Percentiles rank a stretch among this genome's conserved stretches.
phyloP scores from a whole-genome alignment of 169 alveolate species.

The Babesia sp. region DNA sequence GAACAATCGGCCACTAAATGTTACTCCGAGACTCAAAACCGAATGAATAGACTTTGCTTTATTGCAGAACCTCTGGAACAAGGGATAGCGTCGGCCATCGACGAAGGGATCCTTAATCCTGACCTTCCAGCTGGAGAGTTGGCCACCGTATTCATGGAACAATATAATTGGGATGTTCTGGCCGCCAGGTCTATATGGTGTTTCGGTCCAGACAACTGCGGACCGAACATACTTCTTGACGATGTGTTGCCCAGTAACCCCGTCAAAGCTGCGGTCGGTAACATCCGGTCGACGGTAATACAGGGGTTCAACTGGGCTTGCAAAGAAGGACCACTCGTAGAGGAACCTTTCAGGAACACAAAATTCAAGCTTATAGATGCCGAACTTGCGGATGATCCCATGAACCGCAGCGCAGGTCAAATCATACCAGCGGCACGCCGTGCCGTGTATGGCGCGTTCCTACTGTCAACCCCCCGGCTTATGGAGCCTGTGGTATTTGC shows the following conservation, averaged over 20 bases:
- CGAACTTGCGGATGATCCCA: slow-evolving; percentile 86
- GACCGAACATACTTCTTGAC: slow-evolving; percentile 93
- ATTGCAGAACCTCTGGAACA: slow-evolving; percentile 94
- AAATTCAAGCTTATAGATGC: slow-evolving; percentile 89
- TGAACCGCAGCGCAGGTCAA: slow-evolving; percentile 96
- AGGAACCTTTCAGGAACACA: slow-evolving; percentile 91
- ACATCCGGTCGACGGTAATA: slow-evolving; percentile 83
- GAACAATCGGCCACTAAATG: slow-evolving; percentile 95
- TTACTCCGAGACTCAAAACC: slow-evolving; percentile 94
- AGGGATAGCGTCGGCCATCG: slow-evolving; percentile 87
- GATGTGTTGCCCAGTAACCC: slow-evolving; percentile 94
- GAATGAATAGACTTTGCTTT: slow-evolving; percentile 89
- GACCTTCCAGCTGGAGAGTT: slow-evolving; percentile 26
- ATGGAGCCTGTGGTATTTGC: slow-evolving; percentile 96
- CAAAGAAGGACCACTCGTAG: slow-evolving; percentile 99
- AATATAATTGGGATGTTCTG: slow-evolving; percentile 94
- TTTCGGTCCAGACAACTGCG: slow-evolving; percentile 93
- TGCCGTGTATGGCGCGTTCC: slow-evolving; percentile 96
- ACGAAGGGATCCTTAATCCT: slow-evolving; percentile 80
- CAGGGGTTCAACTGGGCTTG: slow-evolving; percentile 99
- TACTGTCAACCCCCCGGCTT: slow-evolving; percentile 96
- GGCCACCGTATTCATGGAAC: slow-evolving; percentile 76
- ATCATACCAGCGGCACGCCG: slow-evolving; percentile 96
- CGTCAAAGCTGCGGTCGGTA: slow-evolving; percentile 76
- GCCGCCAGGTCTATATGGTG: slow-evolving; percentile 97